Percentiles rank a stretch among this genome's conserved stretches.
These are phyloP conservation scores for Phaeosphaeria sp. DNA, from an alignment of 2,329 filamentous ascomycete species.

Conservation along the genomic window DNA sequence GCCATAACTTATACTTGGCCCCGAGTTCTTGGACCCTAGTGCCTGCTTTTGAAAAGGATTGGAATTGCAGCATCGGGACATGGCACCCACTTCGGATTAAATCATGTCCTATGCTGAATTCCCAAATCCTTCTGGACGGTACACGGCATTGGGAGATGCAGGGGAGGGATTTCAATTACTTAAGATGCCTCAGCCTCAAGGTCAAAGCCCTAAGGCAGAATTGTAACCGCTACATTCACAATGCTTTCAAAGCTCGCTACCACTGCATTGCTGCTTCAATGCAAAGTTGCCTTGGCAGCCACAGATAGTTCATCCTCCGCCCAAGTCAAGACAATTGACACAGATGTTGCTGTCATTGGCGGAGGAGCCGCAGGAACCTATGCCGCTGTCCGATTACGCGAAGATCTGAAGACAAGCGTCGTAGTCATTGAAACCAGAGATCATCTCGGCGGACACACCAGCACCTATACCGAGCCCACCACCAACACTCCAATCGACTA, in stretches of 20 bases:
- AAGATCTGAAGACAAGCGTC: constrained; percentile 49
- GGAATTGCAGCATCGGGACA: background rate
- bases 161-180: background rate
- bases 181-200: background rate
- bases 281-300: background rate
- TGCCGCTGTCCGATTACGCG: constrained; percentile 52
- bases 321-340: constrained; percentile 6
- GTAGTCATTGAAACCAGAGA: constrained; percentile 50
- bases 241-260: background rate
- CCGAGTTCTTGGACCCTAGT: background rate
- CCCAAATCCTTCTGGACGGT: background rate
- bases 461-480: constrained; percentile 53
- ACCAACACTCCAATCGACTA: constrained; percentile 46
- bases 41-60: background rate
- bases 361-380: constrained; percentile 55
- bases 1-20: background rate
- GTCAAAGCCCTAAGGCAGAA: background rate
- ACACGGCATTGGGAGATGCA: background rate
- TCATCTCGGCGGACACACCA: constrained; percentile 57
- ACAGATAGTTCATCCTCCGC: background rate
- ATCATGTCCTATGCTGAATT: background rate
- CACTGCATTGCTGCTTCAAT: background rate
- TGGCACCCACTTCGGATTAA: background rate
- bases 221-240: background rate
- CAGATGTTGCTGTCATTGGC: constrained; percentile 52